Conservation (phyloP, 2,329 filamentous ascomycete species). For the Bipolaris cookei region DNA sequence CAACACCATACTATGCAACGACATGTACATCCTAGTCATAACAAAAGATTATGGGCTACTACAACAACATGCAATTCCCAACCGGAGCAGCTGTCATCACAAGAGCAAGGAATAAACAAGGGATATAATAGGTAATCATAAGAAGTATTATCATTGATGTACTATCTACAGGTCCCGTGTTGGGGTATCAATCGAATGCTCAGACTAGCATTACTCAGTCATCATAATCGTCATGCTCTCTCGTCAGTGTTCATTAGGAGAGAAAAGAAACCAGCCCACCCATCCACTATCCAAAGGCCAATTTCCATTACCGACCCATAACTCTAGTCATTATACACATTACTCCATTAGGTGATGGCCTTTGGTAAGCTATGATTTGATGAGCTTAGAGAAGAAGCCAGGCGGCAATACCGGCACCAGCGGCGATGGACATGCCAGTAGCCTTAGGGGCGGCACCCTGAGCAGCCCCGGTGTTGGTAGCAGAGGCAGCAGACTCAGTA, state of each 20-base stretch:
- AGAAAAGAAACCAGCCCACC: slow-evolving; percentile 24
- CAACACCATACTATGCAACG: background rate
- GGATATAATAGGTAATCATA: background rate
- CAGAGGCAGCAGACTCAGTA: slow-evolving; percentile 20
- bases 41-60: background rate
- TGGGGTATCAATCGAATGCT: slow-evolving; percentile 45
- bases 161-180: slow-evolving; percentile 32
- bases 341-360: slow-evolving; percentile 34
- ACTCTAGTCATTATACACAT: slow-evolving; percentile 42
- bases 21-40: background rate
- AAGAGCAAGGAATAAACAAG: background rate
- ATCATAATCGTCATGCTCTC: slow-evolving; percentile 35
- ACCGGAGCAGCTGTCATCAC: background rate
- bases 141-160: slow-evolving; percentile 34
- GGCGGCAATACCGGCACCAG: slow-evolving; percentile 46
- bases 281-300: slow-evolving; percentile 34
- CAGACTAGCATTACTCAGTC: slow-evolving; percentile 22
- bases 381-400: slow-evolving; percentile 48
- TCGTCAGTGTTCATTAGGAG: slow-evolving; percentile 22
- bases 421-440: slow-evolving; percentile 47
- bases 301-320: slow-evolving; percentile 17
- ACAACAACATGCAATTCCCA: background rate
- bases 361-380: slow-evolving; percentile 20
- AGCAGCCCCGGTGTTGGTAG: slow-evolving; percentile 21
- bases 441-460: slow-evolving; percentile 35